Conservation (phyloP, 345 rosid species). For the Pistacia integerrima region DNA sequence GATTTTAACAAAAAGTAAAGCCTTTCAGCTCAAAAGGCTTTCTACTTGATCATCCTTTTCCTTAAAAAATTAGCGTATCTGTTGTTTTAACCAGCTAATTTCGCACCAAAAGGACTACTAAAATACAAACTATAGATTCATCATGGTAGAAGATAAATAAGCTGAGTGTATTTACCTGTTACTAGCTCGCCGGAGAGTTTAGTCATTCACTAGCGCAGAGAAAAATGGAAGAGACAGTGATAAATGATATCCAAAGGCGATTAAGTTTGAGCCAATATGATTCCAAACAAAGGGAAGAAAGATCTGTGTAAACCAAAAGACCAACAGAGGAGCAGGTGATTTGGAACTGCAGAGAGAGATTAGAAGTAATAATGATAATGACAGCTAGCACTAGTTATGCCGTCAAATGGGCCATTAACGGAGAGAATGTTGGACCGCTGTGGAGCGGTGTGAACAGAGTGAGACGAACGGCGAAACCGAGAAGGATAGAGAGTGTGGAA, state of each 20-base stretch:
- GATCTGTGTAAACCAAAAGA: not conserved
- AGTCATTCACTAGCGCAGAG: not conserved
- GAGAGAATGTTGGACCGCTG: not conserved
- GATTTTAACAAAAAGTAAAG: not conserved
- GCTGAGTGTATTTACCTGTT: not conserved
- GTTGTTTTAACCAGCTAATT: not conserved
- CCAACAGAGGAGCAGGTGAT: not conserved
- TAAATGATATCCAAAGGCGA: not conserved
- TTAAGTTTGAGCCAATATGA: not conserved
- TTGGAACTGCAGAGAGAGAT: not conserved
- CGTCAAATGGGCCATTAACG: not conserved
- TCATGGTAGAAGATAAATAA: not conserved
- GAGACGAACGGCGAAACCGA: not conserved
- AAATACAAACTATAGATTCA: not conserved
- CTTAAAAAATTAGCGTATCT: not conserved
- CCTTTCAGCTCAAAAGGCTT: not conserved
- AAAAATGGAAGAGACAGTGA: not conserved
- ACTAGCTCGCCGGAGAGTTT: slow-evolving; percentile 2
- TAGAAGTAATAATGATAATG: not conserved
- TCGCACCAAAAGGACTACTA: slow-evolving; percentile 5
- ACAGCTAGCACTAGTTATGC: not conserved
- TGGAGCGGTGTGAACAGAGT: not conserved
- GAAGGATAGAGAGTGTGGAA: too few species aligned
- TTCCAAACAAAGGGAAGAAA: not conserved
- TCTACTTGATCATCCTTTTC: not conserved